Base-by-base conservation (phyloP, 176 grass and related monocot species). In the Paspalum notatum region DNA sequence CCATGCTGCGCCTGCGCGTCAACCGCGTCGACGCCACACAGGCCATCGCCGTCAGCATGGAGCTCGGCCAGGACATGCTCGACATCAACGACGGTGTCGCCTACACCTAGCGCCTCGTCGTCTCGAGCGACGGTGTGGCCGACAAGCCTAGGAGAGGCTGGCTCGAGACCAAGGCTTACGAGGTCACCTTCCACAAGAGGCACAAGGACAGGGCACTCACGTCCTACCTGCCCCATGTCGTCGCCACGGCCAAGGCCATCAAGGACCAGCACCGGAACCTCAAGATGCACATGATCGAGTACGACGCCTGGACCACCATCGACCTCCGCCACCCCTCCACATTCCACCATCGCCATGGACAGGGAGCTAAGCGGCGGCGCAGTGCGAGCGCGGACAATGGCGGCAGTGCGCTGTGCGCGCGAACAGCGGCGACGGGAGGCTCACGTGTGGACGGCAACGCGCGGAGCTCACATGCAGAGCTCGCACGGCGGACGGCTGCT, bases 161-260 rank as follows among this genome's bases (percentile, higher is more conserved):
- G 1, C 64, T 21, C 24, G 74, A 84, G 44, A 22, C 53, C 39
- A 75, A 47, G 11, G 73, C 55, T 10, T 87, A 85, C 69, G 81
- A 90, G 78, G n/a, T 95, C 59, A 68, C n/a, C 80, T 95, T 92
- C 77, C 78, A 95, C 74, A 80, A 66, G 71, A 87, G 67, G 77
- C 84, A 95, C 84, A 84, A 87, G 71, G 85, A 90, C 32, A 54
- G 72, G 48, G 85, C 72, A 1, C 77, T 85, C 39, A 18, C 77
- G 1, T 85, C 71, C 5, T 95, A 95, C 87, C 74, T 95, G 13
- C n/a, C n/a, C n/a, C n/a, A n/a, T n/a, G n/a, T n/a, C n/a, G n/a
- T n/a, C n/a, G n/a, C n/a, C n/a, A n/a, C 68, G 9, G 82, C 93
- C 10, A 85, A 78, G 39, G 54, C 50, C 25, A 84, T 92, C 41